Evolutionary conservation across 495 filamentous ascomycete species (phyloP).

Genomic region (Rhypophila decipiens): DNA sequence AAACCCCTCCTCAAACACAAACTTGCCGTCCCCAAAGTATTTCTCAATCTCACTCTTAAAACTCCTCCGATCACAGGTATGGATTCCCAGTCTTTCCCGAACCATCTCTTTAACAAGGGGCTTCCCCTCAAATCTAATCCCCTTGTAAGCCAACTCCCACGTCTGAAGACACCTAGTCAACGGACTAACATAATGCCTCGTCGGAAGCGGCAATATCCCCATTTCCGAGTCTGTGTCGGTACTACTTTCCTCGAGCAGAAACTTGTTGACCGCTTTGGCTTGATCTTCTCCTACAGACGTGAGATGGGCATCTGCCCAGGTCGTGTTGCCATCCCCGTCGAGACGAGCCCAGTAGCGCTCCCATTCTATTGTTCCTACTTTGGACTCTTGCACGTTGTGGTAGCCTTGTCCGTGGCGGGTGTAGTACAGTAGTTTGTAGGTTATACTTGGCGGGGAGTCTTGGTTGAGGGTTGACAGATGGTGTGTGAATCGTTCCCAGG

Average conservation of each 20-base stretch:
- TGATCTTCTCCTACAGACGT: slow-evolving; percentile 54
- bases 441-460: slow-evolving; percentile 1
- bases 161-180: slow-evolving; percentile 63
- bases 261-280: slow-evolving; percentile 55
- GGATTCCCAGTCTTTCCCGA: slow-evolving; percentile 64
- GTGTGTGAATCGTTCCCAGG: slow-evolving; percentile 27
- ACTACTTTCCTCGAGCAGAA: slow-evolving; percentile 58
- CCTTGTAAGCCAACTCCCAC: slow-evolving; percentile 53
- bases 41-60: slow-evolving; percentile 49
- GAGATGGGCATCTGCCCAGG: slow-evolving; percentile 67
- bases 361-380: slow-evolving; percentile 27
- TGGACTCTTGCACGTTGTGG: slow-evolving; percentile 31
- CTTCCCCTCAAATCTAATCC: slow-evolving; percentile 49
- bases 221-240: slow-evolving; percentile 59
- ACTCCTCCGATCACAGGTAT: slow-evolving; percentile 73
- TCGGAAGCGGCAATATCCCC: slow-evolving; percentile 58
- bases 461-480: slow-evolving; percentile 23
- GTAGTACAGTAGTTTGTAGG: slow-evolving; percentile 29
- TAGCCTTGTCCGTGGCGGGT: slow-evolving; percentile 31
- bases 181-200: slow-evolving; percentile 64
- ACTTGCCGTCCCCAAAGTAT: too few relatives aligned
- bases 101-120: slow-evolving; percentile 65
- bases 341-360: slow-evolving; percentile 59
- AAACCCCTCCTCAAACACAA: slow-evolving; percentile 57
- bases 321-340: slow-evolving; percentile 57